phyloP scores from a whole-genome alignment of 108 stramenopile species.

The Schizochytrium sp. region DNA sequence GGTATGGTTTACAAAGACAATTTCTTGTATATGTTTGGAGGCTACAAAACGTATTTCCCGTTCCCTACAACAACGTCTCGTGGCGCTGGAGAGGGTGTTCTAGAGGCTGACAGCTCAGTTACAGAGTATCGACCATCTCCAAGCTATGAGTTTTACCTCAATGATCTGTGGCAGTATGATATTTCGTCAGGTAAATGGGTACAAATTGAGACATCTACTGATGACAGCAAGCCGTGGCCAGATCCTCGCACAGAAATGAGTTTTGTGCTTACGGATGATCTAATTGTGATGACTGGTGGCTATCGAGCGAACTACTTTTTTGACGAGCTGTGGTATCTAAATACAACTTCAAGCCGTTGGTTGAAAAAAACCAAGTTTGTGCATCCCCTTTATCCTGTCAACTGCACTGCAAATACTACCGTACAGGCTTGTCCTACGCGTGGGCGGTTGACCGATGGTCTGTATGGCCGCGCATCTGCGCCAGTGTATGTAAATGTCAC shows the following conservation, averaged over 20 bases:
- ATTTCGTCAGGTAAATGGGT: conserved; percentile 74
- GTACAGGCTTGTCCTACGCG: conserved; percentile 80
- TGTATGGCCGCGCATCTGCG: conserved; percentile 72
- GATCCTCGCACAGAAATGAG: conserved; percentile 70
- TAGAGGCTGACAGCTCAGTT: conserved; percentile 63
- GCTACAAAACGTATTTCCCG: conserved; percentile 83
- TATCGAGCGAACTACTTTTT: conserved; percentile 81
- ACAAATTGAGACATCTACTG: conserved; percentile 56
- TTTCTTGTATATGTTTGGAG: conserved; percentile 83
- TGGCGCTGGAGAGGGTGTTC: conserved; percentile 71
- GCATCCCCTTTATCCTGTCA: conserved; percentile 79
- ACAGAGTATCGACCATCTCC: conserved; percentile 73
- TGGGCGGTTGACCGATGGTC: conserved; percentile 70
- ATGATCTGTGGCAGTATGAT: conserved; percentile 85
- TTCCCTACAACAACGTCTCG: conserved; percentile 80
- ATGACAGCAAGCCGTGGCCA: conserved; percentile 57
- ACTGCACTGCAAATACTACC: conserved; percentile 82
- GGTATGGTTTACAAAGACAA: conserved; percentile 76
- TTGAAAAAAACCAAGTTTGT: conserved; percentile 79
- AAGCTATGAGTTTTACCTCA: conserved; percentile 78
- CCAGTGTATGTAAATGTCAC: conserved; percentile 80
- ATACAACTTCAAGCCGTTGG: conserved; percentile 80
- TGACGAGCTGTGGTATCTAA: conserved; percentile 87
- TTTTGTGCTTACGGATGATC: conserved; percentile 67
- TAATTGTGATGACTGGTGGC: conserved; percentile 82